These are phyloP conservation scores for Leucoagaricus sp. DNA, from an alignment of 1,284 basidiomycete species.

Conservation along the genomic window DNA sequence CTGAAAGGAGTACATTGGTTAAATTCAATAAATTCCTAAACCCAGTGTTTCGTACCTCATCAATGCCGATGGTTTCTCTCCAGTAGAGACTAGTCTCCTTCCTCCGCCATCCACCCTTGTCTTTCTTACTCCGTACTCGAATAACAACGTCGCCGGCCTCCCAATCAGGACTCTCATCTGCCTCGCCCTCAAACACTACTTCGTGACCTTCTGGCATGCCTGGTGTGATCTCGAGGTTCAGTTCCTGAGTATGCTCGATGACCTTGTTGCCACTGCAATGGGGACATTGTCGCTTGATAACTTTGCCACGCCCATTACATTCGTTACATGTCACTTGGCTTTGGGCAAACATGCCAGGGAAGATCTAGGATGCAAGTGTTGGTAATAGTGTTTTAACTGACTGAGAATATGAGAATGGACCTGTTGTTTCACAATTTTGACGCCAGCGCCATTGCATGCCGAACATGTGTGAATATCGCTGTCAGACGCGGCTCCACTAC, in stretches of 20 bases:
- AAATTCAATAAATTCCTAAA: conserved; percentile 13
- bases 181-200: conserved; percentile 89
- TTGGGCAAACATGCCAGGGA: conserved; percentile 93
- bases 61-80: conserved; percentile 85
- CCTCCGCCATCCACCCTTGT: conserved; percentile 79
- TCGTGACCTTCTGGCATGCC: conserved; percentile 93
- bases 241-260: conserved; percentile 79
- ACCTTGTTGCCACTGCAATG: conserved; percentile 85
- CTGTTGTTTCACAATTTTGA: conserved; percentile 86
- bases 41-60: conserved; percentile 84
- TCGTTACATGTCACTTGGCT: conserved; percentile 77
- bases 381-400: not conserved
- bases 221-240: conserved; percentile 79
- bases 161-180: conserved; percentile 92
- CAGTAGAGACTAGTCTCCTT: conserved; percentile 91
- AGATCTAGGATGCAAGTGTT: conserved; percentile 57
- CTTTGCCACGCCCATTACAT: conserved; percentile 81
- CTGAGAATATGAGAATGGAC: conserved; percentile 20
- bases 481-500: conserved; percentile 87
- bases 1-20: conserved; percentile 36
- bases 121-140: conserved; percentile 74
- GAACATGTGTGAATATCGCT: conserved; percentile 82
- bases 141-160: conserved; percentile 91
- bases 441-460: conserved; percentile 82
- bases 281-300: conserved; percentile 77